Percentiles rank a stretch among this genome's conserved stretches.
Conservation (phyloP, 176 grass and related monocot genomes). For the Juncus effusus region DNA sequence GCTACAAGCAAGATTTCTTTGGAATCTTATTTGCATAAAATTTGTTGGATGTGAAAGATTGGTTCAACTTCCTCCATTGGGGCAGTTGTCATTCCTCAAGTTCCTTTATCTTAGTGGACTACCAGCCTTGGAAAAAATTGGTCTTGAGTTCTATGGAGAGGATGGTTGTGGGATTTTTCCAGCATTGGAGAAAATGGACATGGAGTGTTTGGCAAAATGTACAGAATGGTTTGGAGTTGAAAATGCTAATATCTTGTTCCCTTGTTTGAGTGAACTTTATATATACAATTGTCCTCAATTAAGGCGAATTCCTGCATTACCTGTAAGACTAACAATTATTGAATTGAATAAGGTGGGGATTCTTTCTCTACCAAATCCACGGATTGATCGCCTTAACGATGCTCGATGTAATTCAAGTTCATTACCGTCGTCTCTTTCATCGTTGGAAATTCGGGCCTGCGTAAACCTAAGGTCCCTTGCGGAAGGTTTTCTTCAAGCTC, state of each 20-base stretch:
- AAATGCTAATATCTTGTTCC: slow-evolving; percentile 7
- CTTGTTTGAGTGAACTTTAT: background rate
- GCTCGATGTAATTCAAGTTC: slow-evolving; percentile 1
- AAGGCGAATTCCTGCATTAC: background rate
- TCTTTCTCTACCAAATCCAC: background rate
- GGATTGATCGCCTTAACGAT: background rate
- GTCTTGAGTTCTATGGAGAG: background rate
- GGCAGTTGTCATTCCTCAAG: slow-evolving; percentile 12
- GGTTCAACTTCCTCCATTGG: slow-evolving; percentile 15
- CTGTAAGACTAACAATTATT: background rate
- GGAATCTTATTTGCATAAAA: background rate
- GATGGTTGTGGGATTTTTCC: background rate
- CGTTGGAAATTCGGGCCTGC: background rate
- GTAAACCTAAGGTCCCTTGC: slow-evolving; percentile 1
- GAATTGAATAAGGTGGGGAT: background rate
- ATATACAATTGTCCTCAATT: slow-evolving; percentile 8
- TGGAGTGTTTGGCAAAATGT: background rate
- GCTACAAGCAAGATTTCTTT: slow-evolving; percentile 19
- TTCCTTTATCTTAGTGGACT: slow-evolving; percentile 6
- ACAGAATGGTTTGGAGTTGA: slow-evolving; percentile 6
- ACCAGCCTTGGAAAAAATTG: background rate
- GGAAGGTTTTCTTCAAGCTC: background rate
- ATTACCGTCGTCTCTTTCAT: background rate
- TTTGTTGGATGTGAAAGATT: background rate
- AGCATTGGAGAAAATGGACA: slow-evolving; percentile 7